Percentiles rank a stretch among this genome's conserved stretches.
These are phyloP conservation scores for Usnea hakonensis DNA, from an alignment of 495 filamentous ascomycete species.

Conservation along the genomic window DNA sequence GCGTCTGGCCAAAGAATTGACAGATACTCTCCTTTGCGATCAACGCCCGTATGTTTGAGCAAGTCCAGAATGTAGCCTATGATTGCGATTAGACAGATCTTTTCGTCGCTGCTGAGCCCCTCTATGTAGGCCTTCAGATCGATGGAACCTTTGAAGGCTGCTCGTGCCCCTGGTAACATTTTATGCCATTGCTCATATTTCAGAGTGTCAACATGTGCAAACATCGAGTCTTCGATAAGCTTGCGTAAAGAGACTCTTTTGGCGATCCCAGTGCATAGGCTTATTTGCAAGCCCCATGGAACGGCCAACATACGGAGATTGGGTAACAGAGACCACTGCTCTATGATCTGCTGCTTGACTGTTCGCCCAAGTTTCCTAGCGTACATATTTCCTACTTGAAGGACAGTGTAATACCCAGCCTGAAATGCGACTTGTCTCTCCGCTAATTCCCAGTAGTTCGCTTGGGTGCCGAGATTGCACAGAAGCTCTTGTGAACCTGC, in stretches of 20 bases:
- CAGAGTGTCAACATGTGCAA: neutral
- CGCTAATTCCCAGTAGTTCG: neutral
- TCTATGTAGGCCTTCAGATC: neutral
- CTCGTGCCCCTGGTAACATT: neutral
- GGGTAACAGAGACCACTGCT: neutral
- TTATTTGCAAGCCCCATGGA: slow-evolving; percentile 3
- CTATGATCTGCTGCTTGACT: neutral
- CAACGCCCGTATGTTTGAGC: neutral
- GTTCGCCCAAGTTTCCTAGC: slow-evolving; percentile 1
- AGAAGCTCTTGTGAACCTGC: neutral
- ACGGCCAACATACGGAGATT: neutral
- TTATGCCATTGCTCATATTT: neutral
- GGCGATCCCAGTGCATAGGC: slow-evolving; percentile 1
- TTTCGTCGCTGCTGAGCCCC: neutral
- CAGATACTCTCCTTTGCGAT: neutral
- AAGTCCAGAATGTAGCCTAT: neutral
- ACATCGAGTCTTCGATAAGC: neutral
- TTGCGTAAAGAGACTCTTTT: neutral
- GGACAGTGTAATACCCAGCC: neutral
- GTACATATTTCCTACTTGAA: neutral
- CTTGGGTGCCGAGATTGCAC: neutral
- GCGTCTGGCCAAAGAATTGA: neutral
- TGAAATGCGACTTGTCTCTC: neutral
- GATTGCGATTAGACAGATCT: neutral
- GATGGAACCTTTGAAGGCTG: neutral